These are phyloP conservation scores for Arctostaphylos glauca DNA, from an alignment of 148 eudicot genomes.

Conservation along the genomic window DNA sequence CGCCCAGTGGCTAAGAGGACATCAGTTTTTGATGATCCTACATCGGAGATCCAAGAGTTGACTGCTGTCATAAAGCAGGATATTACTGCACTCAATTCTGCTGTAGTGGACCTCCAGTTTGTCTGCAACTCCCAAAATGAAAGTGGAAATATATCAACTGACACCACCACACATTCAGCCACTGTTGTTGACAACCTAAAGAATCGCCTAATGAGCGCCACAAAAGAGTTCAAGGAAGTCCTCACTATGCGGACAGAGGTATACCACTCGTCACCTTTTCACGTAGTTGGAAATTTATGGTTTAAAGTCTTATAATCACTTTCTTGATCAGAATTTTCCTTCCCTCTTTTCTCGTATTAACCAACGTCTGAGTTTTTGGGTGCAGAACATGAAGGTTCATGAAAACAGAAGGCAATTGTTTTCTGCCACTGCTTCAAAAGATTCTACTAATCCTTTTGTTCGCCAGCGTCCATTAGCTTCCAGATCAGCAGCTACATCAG, in stretches of 20 bases:
- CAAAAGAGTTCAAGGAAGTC: conserved; percentile 72
- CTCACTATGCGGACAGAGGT: conserved; percentile 82
- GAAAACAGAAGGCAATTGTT: conserved; percentile 60
- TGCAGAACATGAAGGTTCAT: conserved; percentile 61
- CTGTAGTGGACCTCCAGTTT: conserved; percentile 69
- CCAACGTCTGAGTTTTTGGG: background rate
- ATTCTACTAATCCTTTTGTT: conserved; percentile 58
- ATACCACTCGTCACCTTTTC: background rate
- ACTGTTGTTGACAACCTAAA: conserved; percentile 72
- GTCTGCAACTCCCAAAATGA: conserved; percentile 57
- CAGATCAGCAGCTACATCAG: conserved; percentile 39
- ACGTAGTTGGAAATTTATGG: background rate
- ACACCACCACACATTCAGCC: conserved; percentile 60
- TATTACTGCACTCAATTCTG: conserved; percentile 64
- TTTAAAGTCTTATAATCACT: background rate
- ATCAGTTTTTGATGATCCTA: conserved; percentile 65
- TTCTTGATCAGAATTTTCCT: background rate
- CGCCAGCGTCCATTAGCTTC: conserved; percentile 62
- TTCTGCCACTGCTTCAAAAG: conserved; percentile 54
- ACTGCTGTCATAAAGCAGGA: conserved; percentile 75
- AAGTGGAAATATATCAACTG: conserved; percentile 54
- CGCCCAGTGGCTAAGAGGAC: conserved; percentile 70
- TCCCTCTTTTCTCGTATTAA: background rate
- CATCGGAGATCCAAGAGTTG: conserved; percentile 61
- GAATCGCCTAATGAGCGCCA: conserved; percentile 62